phyloP scores from a whole-genome alignment of 441 rosid genomes.

The Capsella rubella region DNA sequence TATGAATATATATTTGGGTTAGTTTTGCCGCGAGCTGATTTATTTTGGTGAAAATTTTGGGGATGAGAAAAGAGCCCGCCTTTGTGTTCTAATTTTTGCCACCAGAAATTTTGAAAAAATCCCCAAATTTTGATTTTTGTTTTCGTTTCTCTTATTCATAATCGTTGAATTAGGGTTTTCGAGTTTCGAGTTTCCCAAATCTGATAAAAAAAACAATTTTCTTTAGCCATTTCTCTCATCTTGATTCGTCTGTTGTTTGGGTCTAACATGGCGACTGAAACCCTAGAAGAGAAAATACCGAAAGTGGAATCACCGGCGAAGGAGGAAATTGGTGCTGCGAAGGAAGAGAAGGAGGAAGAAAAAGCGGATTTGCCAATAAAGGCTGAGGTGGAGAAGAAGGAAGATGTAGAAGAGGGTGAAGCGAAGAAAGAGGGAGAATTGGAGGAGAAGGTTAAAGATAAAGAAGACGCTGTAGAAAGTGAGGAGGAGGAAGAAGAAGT shows the following conservation, averaged over 20 bases:
- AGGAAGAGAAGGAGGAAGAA: slow-evolving; percentile 29
- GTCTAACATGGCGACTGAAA: slow-evolving; percentile 66
- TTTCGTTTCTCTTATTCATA: slow-evolving; percentile 30
- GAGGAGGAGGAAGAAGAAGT: slow-evolving; percentile 16
- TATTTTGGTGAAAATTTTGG: slow-evolving; percentile 32
- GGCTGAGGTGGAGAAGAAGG: slow-evolving; percentile 37
- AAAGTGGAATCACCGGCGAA: slow-evolving; percentile 53
- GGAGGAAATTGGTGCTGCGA: slow-evolving; percentile 30
- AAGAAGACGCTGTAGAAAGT: slow-evolving; percentile 15
- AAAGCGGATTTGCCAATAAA: slow-evolving; percentile 1
- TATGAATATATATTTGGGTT: slow-evolving; percentile 27
- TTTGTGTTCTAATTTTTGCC: slow-evolving; percentile 38
- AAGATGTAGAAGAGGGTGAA: slow-evolving; percentile 32
- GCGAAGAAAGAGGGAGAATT: slow-evolving; percentile 20
- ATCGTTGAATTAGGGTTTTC: slow-evolving; percentile 35
- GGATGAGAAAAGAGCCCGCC: slow-evolving; percentile 47
- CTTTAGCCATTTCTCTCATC: neutral
- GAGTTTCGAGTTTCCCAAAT: neutral
- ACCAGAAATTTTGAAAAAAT: slow-evolving; percentile 48
- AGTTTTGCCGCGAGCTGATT: slow-evolving; percentile 41
- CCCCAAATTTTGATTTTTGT: slow-evolving; percentile 42
- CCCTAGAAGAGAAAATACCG: slow-evolving; percentile 71
- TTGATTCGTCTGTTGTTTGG: slow-evolving; percentile 18
- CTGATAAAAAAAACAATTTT: slow-evolving; percentile 7
- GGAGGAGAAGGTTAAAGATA: neutral